These are phyloP conservation scores for Suhomyces kilbournensis DNA, from an alignment of 805 yeast genomes.

Conservation along the genomic window DNA sequence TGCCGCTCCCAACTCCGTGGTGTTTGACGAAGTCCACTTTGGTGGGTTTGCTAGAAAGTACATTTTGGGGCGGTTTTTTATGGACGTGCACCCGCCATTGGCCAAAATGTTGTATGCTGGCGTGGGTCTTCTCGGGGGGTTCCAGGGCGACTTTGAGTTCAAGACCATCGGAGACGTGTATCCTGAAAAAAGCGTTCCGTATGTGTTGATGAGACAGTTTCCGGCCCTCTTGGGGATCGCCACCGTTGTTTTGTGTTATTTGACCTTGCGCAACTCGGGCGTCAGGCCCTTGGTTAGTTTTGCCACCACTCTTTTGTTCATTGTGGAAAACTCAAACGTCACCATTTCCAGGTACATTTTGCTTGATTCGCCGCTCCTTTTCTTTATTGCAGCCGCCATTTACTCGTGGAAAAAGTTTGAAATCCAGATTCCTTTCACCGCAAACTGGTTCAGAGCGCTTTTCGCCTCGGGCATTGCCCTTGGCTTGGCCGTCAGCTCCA, in stretches of 20 bases:
- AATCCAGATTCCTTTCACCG: conserved; percentile 57
- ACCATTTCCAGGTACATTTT: conserved; percentile 75
- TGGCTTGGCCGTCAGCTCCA: conserved; percentile 71
- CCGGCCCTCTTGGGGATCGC: conserved; percentile 68
- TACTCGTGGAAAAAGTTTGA: conserved; percentile 68
- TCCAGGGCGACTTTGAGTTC: conserved; percentile 67
- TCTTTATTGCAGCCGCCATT: conserved; percentile 70
- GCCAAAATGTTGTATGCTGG: conserved; percentile 76
- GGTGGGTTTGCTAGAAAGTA: conserved; percentile 95
- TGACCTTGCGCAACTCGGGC: conserved; percentile 70
- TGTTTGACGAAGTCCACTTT: conserved; percentile 91
- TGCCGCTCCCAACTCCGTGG: conserved; percentile 73
- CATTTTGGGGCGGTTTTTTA: conserved; percentile 58
- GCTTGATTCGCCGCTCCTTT: conserved; percentile 71
- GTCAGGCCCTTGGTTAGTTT: conserved; percentile 63
- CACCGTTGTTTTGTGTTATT: conserved; percentile 61
- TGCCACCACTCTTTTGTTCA: conserved; percentile 51
- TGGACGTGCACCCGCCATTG: conserved; percentile 81
- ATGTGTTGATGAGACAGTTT: conserved; percentile 64
- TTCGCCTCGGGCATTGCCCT: conserved; percentile 64
- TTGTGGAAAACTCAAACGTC: conserved; percentile 64
- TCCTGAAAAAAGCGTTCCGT: conserved; percentile 56
- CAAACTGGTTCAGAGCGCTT: conserved; percentile 57
- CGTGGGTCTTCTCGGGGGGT: conserved; percentile 64
- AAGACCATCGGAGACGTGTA: conserved; percentile 61